Conservation (phyloP, 2,329 filamentous ascomycete species). For the Mollisia scopiformis region DNA sequence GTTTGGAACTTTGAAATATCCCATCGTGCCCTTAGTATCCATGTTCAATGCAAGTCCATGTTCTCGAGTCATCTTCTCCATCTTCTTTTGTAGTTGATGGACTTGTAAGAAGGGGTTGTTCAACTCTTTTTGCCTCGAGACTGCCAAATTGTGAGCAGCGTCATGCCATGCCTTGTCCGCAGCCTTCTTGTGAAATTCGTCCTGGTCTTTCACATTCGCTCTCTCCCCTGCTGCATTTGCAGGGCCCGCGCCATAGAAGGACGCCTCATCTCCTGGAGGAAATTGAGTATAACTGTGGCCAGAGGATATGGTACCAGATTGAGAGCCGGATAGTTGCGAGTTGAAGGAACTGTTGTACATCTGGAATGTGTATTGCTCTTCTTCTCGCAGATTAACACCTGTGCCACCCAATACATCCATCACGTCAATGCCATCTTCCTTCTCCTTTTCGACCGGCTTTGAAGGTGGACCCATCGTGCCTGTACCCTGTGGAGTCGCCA, state of each 20-base stretch:
- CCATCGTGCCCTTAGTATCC: conserved; percentile 57
- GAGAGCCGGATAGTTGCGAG: conserved; percentile 44
- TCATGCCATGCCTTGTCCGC: conserved; percentile 68
- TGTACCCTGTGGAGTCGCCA: conserved; percentile 29
- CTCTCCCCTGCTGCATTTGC: conserved; percentile 63
- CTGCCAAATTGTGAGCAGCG: conserved; percentile 58
- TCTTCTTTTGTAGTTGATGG: conserved; percentile 42
- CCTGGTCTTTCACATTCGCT: conserved; percentile 52
- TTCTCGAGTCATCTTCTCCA: conserved; percentile 59
- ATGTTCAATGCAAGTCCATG: conserved; percentile 59
- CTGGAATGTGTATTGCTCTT: conserved; percentile 79
- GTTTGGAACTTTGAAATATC: conserved; percentile 34
- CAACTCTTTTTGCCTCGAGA: conserved; percentile 60
- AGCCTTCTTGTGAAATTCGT: conserved; percentile 67
- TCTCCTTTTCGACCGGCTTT: conserved; percentile 56
- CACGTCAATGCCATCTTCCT: conserved; percentile 71
- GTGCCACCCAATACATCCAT: conserved; percentile 84
- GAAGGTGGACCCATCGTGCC: conserved; percentile 61
- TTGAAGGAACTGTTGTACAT: conserved; percentile 59
- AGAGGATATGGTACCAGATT: conserved; percentile 43
- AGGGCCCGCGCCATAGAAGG: conserved; percentile 67
- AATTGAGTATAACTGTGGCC: conserved; percentile 56
- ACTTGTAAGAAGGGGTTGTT: conserved; percentile 52
- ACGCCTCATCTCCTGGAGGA: conserved; percentile 55
- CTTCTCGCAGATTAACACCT: conserved; percentile 84